Base-by-base conservation (phyloP, 2,329 filamentous ascomycete genomes). In the Hymenoscyphus albidus region DNA sequence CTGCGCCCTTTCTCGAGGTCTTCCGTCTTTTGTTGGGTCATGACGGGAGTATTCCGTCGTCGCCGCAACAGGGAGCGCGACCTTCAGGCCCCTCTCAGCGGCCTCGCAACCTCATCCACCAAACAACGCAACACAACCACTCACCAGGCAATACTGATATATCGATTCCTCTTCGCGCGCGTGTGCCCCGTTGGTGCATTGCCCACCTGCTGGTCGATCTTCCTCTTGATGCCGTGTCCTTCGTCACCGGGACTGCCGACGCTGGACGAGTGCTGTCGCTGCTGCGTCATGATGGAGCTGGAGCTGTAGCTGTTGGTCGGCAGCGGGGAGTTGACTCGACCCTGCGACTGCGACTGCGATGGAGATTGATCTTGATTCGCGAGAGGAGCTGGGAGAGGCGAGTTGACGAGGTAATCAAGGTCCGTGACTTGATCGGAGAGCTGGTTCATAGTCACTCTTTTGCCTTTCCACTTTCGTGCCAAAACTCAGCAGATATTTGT, bases 111-210 rank as follows among this genome's bases (percentile, higher is more conserved):
- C 13, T 22, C 2, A 13, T 54, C 48, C 22, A 22, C 48, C 22
- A 54, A 54, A 54, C 48, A 14, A 54, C 16, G 9, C 9, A 56
- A 38, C 42, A 5, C 9, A 56, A 38, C 42, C 48, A 72, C 71
- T 31, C 68, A 76, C 74, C 75, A 76, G 31, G 75, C 75, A 62
- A 76, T 76, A 18, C 72, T 74, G 57, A 76, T 76, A 66, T 76
- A 76, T 66, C 75, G 67, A 67, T 76, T 76, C 62, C 74, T 70
- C 65, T 76, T 76, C 27, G 74, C 72, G 56, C 74, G 70, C 9
- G 74, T 74, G 64, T 76, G 74, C 48, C 66, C 62, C 38, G 61
- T 66, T 16, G 48, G 18, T 16, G 31, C 40, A 14, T 27, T 39
- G n/a, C 48, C 31, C 14, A 14, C 39, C 18, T 71, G 67, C 16